Conservation (phyloP, 208 protist genomes). For the Trichomonas tenax region DNA sequence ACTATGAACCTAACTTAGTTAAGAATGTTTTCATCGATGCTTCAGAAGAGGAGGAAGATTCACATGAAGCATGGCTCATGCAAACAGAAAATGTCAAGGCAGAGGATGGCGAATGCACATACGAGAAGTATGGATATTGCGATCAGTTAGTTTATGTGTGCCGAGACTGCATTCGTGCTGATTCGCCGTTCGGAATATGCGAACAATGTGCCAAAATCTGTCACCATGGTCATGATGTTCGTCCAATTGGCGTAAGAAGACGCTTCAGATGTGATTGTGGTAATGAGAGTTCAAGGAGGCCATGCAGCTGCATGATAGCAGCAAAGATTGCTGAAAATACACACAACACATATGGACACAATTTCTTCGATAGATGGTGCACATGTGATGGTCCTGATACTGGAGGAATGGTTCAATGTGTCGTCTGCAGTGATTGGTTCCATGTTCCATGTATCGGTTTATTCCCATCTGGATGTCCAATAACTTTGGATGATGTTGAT, state of each 20-base stretch:
- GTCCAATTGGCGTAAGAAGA: neutral
- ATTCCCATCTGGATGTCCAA: neutral
- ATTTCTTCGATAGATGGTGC: neutral
- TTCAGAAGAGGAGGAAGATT: neutral
- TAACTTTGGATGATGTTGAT: neutral
- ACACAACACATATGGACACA: neutral
- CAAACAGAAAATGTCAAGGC: neutral
- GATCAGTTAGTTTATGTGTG: neutral
- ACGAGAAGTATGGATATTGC: neutral
- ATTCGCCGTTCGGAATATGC: neutral
- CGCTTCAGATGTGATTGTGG: neutral
- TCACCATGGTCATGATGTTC: neutral
- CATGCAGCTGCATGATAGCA: neutral
- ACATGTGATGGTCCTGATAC: neutral
- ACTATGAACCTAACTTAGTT: neutral
- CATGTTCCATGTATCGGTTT: neutral
- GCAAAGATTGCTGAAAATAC: neutral
- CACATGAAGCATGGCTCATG: neutral
- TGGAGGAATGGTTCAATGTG: neutral
- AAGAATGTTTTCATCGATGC: neutral
- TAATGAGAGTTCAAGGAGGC: neutral
- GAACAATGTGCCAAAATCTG: neutral
- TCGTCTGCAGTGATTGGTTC: neutral
- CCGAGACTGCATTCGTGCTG: neutral
- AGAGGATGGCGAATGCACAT: neutral